Evolutionary conservation across 306 rosid genomes (phyloP).

Genomic region (Heteromeles arbutifolia): DNA sequence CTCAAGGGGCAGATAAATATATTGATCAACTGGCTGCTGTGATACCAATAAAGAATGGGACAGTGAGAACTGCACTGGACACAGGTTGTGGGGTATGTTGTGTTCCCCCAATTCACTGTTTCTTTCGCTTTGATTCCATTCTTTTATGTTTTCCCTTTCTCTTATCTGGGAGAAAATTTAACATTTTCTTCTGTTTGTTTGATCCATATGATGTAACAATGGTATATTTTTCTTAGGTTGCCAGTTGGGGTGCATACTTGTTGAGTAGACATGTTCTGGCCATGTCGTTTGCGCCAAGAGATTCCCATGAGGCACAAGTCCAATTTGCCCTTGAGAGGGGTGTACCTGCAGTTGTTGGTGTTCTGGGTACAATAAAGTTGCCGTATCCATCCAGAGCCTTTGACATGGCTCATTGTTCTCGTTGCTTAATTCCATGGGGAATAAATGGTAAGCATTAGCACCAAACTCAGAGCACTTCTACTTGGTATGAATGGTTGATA

Average conservation of each 20-base stretch:
- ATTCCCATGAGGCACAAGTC: constrained; percentile 94
- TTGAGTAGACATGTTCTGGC: constrained; percentile 83
- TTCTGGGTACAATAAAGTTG: constrained; percentile 73
- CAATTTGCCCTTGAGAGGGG: constrained; percentile 99
- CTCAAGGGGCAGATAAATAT: constrained; percentile 93
- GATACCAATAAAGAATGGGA: constrained; percentile 84
- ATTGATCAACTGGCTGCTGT: constrained; percentile 88
- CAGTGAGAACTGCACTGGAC: constrained; percentile 88
- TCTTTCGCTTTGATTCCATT: background rate
- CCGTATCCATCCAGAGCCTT: constrained; percentile 92
- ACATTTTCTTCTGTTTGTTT: background rate
- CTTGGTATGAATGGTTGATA: background rate
- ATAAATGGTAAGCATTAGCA: constrained; percentile 57
- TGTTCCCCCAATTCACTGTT: background rate
- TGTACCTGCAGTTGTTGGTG: constrained; percentile 91
- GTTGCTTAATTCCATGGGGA: constrained; percentile 96
- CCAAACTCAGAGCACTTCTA: background rate
- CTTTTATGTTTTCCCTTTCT: background rate
- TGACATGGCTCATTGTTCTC: constrained; percentile 99
- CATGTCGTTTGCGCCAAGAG: constrained; percentile 97
- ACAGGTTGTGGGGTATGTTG: constrained; percentile 98
- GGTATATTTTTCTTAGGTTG: constrained; percentile 51
- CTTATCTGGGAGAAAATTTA: background rate
- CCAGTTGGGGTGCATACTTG: constrained; percentile 98
- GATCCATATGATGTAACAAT: constrained; percentile 3